Conservation (phyloP, 768 basidiomycete genomes). For the Boletus rufocinnamomeus region DNA sequence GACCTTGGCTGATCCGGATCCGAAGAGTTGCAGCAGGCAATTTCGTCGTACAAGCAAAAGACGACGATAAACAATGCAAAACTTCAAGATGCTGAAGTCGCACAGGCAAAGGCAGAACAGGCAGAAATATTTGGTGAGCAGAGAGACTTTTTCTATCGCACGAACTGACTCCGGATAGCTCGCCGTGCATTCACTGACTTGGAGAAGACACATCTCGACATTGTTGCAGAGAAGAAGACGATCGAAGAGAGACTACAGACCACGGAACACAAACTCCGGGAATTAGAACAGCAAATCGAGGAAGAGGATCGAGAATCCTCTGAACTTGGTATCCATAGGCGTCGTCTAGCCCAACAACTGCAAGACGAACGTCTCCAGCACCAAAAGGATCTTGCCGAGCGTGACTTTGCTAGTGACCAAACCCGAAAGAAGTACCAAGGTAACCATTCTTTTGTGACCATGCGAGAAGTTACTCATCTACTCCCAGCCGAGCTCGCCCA, state of each 20-base stretch:
- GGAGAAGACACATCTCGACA: constrained; percentile 57
- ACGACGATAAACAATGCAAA: constrained; percentile 56
- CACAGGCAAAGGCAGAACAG: constrained; percentile 61
- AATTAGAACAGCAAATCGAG: constrained; percentile 64
- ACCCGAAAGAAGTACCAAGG: constrained; percentile 88
- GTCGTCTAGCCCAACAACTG: constrained; percentile 72
- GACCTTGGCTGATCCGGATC: constrained; percentile 2
- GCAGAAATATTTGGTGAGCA: constrained; percentile 61
- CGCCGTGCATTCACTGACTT: constrained; percentile 61
- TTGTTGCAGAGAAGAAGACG: constrained; percentile 52
- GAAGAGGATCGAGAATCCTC: constrained; percentile 68
- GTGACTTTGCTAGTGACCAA: constrained; percentile 77
- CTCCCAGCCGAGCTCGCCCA: constrained; percentile 70
- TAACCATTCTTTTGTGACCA: constrained; percentile 28
- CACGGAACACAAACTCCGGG: constrained; percentile 54
- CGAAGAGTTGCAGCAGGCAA: constrained; percentile 61
- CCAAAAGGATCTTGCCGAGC: constrained; percentile 76
- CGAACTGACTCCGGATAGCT: constrained; percentile 40
- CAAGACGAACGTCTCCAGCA: constrained; percentile 79
- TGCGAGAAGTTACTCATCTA: constrained; percentile 9
- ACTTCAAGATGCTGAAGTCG: constrained; percentile 69
- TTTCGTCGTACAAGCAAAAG: constrained; percentile 68
- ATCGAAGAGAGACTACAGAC: constrained; percentile 49
- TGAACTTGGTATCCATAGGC: constrained; percentile 62
- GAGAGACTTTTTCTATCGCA: neutral